phyloP scores from a whole-genome alignment of 148 eudicot genomes.

The Selenicereus undatus region DNA sequence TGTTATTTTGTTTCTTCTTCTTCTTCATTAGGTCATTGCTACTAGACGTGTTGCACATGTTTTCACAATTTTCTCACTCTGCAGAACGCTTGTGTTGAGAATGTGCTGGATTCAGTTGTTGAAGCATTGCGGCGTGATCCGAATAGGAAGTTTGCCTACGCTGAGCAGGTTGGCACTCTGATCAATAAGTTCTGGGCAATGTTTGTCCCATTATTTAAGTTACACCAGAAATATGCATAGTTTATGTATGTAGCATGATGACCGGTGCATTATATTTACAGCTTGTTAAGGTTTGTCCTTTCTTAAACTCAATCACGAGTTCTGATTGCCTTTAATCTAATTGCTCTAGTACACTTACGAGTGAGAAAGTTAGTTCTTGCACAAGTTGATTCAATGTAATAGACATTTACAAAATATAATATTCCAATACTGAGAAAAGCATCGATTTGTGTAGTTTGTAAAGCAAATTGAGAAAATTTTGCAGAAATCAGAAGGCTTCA shows the following conservation, averaged over 20 bases:
- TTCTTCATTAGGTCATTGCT: not conserved
- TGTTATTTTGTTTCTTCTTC: not conserved
- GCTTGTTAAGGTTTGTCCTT: not conserved
- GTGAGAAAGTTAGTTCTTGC: not conserved
- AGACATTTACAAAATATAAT: not conserved
- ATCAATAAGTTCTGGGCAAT: not conserved
- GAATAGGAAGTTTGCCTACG: slow-evolving; percentile 80
- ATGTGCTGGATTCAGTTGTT: slow-evolving; percentile 75
- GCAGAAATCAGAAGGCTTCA: not conserved
- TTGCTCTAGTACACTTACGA: not conserved
- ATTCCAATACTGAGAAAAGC: not conserved
- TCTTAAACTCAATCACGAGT: not conserved
- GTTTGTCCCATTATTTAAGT: not conserved
- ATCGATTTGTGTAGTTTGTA: not conserved
- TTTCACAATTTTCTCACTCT: slow-evolving; percentile 10
- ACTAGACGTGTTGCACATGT: not conserved
- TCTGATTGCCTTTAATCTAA: not conserved
- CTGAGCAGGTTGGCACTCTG: slow-evolving; percentile 56
- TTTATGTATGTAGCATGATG: too few relatives aligned
- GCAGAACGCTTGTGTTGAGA: slow-evolving; percentile 87
- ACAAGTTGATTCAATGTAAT: not conserved
- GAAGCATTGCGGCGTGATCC: slow-evolving; percentile 56
- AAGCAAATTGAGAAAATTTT: too few relatives aligned
- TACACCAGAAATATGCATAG: too few relatives aligned
- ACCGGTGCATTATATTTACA: not conserved